These are phyloP conservation scores for Entomortierella parvispora DNA, from an alignment of 192 early-diverging fungal genomes.

Conservation along the genomic window DNA sequence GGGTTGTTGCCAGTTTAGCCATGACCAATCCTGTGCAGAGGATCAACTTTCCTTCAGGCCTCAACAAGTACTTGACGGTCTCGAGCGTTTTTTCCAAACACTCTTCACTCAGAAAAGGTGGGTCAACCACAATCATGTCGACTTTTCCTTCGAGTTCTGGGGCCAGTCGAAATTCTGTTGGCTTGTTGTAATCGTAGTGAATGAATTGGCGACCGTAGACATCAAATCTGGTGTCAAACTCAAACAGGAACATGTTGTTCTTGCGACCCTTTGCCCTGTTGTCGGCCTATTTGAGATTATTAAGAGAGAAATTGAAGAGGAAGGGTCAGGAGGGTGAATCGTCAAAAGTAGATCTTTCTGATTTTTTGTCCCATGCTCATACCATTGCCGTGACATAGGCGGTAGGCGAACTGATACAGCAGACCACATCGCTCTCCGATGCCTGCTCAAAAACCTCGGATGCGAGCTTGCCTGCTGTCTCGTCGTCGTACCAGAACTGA, in stretches of 20 bases:
- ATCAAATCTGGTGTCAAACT: constrained; percentile 79
- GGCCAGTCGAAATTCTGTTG: constrained; percentile 59
- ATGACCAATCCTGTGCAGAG: constrained; percentile 62
- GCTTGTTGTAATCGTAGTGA: constrained; percentile 80
- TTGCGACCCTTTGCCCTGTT: constrained; percentile 21
- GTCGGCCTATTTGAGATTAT: too few species aligned
- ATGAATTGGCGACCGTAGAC: constrained; percentile 75
- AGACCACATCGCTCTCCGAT: constrained; percentile 54
- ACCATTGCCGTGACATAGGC: constrained; percentile 74
- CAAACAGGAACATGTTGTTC: constrained; percentile 70
- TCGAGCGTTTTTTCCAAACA: constrained; percentile 75
- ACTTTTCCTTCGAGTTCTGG: constrained; percentile 59
- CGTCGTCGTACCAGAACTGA: constrained; percentile 63
- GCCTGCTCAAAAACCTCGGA: constrained; percentile 51
- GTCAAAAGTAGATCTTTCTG: neutral
- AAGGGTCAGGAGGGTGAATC: neutral
- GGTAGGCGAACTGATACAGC: constrained; percentile 70
- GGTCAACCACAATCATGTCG: constrained; percentile 81
- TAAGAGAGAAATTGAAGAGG: constrained; percentile 5
- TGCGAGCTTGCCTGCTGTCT: constrained; percentile 50
- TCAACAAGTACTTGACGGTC: constrained; percentile 64
- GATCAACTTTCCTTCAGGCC: constrained; percentile 61
- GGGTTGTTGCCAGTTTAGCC: constrained; percentile 8
- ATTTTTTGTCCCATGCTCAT: neutral
- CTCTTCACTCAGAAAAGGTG: constrained; percentile 82